Evolutionary conservation across 2,329 filamentous ascomycete genomes (phyloP).

Genomic region (Fusarium sp.): DNA sequence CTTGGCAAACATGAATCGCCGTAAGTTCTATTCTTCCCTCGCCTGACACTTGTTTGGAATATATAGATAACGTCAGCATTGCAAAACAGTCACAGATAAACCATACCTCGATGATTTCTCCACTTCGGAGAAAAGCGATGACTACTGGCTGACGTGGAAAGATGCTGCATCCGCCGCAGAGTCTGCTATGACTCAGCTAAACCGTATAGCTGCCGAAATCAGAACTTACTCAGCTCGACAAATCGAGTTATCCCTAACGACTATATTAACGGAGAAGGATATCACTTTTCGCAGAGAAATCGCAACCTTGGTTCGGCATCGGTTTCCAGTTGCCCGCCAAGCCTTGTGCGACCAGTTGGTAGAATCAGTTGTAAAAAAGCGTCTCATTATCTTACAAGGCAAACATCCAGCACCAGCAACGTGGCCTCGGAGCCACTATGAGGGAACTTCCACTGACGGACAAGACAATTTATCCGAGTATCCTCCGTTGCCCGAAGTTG

Average conservation of each 20-base stretch:
- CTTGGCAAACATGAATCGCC: too few species aligned
- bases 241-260: not conserved
- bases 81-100: not conserved
- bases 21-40: too few species aligned
- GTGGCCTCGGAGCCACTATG: too few species aligned
- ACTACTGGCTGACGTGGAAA: not conserved
- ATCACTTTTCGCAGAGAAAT: too few species aligned
- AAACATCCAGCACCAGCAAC: not conserved
- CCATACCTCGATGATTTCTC: not conserved
- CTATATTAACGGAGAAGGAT: fast-evolving
- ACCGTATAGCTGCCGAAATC: not conserved
- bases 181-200: not conserved
- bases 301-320: not conserved
- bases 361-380: not conserved
- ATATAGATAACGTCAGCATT: too few species aligned
- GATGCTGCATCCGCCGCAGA: not conserved
- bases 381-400: not conserved
- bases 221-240: not conserved
- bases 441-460: not conserved
- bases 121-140: not conserved
- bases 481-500: not conserved
- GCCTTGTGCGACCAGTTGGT: not conserved
- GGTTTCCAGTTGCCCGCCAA: not conserved
- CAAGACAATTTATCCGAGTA: not conserved
- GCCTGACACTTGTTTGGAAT: too few species aligned